phyloP scores from a whole-genome alignment of 1,284 basidiomycete genomes.

The Cystobasidium pallidum region DNA sequence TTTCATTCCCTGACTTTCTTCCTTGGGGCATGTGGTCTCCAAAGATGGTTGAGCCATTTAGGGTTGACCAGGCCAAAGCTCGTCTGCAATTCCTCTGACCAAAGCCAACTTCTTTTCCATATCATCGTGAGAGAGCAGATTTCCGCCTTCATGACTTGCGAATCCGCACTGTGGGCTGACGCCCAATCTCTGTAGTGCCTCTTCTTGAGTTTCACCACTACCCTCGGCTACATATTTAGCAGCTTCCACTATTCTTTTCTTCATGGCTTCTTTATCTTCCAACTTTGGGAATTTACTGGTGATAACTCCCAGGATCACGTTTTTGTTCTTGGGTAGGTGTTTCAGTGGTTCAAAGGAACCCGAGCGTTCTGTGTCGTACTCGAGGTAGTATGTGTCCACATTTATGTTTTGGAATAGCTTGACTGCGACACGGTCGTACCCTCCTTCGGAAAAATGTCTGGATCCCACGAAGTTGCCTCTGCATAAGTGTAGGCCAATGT shows the following conservation, averaged over 20 bases:
- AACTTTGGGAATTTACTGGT: slow-evolving; percentile 71
- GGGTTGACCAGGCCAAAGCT: slow-evolving; percentile 43
- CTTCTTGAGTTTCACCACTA: slow-evolving; percentile 44
- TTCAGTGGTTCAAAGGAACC: slow-evolving; percentile 61
- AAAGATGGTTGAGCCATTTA: not conserved
- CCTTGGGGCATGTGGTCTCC: too few species aligned
- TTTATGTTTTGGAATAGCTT: slow-evolving; percentile 65
- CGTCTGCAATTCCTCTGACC: slow-evolving; percentile 32
- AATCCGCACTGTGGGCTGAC: slow-evolving; percentile 78
- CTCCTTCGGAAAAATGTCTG: slow-evolving; percentile 70
- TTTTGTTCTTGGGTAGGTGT: slow-evolving; percentile 68
- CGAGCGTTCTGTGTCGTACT: slow-evolving; percentile 77
- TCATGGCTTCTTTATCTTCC: slow-evolving; percentile 66
- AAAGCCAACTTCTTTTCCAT: slow-evolving; percentile 44
- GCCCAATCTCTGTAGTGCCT: slow-evolving; percentile 63
- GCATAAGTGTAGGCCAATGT: slow-evolving; percentile 72
- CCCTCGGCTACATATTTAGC: slow-evolving; percentile 66
- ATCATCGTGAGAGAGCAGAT: slow-evolving; percentile 34
- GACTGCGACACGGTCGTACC: slow-evolving; percentile 72
- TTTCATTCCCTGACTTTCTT: too few species aligned
- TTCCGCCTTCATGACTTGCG: slow-evolving; percentile 59
- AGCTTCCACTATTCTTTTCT: slow-evolving; percentile 67
- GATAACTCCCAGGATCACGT: slow-evolving; percentile 73
- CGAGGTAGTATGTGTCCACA: slow-evolving; percentile 72
- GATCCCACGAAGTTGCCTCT: slow-evolving; percentile 62